phyloP scores from a whole-genome alignment of 148 eudicot species.

The Silene uniflora region DNA sequence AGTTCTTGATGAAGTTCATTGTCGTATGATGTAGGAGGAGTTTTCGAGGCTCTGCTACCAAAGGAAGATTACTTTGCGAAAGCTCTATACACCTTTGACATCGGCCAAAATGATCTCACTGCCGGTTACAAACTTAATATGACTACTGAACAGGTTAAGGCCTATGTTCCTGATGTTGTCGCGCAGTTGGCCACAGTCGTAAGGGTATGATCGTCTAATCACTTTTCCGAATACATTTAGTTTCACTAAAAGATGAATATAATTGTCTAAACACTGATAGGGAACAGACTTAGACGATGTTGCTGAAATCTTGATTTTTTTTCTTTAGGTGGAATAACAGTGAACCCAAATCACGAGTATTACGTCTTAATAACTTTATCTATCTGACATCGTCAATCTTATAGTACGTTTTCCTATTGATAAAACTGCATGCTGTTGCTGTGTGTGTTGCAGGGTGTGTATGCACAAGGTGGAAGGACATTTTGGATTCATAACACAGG shows the following conservation, averaged over 20 bases:
- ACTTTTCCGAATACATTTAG: background rate
- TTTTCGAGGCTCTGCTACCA: constrained; percentile 32
- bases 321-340: too few relatives aligned
- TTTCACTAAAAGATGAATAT: too few relatives aligned
- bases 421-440: background rate
- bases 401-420: too few relatives aligned
- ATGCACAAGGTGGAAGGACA: constrained; percentile 39
- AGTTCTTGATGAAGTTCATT: background rate
- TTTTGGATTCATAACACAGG: constrained; percentile 52
- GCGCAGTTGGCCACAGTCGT: constrained; percentile 29
- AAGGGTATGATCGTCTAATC: constrained; percentile 23
- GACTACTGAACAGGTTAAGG: constrained; percentile 32
- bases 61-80: constrained; percentile 31
- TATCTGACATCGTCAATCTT: too few relatives aligned
- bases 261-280: too few relatives aligned
- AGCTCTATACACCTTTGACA: constrained; percentile 42
- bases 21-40: constrained; percentile 26
- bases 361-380: too few relatives aligned
- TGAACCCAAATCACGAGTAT: background rate
- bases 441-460: constrained; percentile 24
- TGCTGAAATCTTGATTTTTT: too few relatives aligned
- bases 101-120: constrained; percentile 47
- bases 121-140: constrained; percentile 33
- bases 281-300: too few relatives aligned
- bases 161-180: constrained; percentile 36